Evolutionary conservation across 306 rosid species (phyloP), one percentile per base, ranked within the genome.

Genomic region (Cicer cuneatum): DNA sequence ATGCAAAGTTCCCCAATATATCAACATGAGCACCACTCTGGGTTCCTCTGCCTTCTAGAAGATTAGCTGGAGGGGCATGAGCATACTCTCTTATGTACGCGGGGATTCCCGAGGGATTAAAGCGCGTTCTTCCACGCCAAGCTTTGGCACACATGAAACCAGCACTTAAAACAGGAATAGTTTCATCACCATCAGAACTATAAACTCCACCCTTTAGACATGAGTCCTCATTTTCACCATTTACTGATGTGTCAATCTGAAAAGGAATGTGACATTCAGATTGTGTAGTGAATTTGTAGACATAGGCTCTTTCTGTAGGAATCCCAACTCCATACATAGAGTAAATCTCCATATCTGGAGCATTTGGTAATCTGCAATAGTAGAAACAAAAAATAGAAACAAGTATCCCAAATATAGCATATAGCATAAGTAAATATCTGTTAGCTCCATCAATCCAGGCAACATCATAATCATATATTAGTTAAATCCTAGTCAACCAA

Each of bases 1-100:
- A 85, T 29, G 96, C 96, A 72, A 90, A 90, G 78, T 90, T 90
- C 15, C 96, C 96, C 90, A 90, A 74, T 79, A 90, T 90, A 77
- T 87, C 96, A 66, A 90, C 96, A 79, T 90, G 96, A 61, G 91
- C 91, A 6, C 93, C 96, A 52, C 96, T 90, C 66, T 90, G 96
- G 51, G 96, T 87, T 77, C 96, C 96, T 45, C 96, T 89, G 10
- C 96, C 96, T 84, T 90, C 96, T 57, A 90, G 84, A 80, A 90
- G 89, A 86, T 87, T 88, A 66, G 96, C 89, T 7, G 96, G 96
- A 61, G 93, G 96, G 60, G 93, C 90, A 79, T 90, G 96, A 77
- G 89, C 90, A 8, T 90, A 90, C 75, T 90, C 96, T 83, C 90
- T 85, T 67, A 87, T 37, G 84, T 78, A 87, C 11, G 93, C 74